Evolutionary conservation across 1,284 basidiomycete genomes (phyloP).

Genomic region (Termitomyces sp.): DNA sequence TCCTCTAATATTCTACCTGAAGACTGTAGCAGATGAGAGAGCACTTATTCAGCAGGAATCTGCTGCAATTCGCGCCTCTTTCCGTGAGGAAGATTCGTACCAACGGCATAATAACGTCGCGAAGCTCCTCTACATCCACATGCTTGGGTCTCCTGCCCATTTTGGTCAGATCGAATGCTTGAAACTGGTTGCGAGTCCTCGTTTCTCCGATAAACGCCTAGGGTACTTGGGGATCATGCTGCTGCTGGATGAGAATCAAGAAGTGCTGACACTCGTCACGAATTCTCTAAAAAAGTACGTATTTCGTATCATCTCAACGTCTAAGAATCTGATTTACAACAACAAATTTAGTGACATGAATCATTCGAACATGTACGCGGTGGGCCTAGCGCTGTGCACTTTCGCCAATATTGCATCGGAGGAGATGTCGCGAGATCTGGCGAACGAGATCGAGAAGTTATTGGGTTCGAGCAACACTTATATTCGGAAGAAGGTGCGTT

Average conservation of each 20-base stretch:
- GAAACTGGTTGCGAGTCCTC: conserved; percentile 96
- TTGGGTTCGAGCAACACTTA: conserved; percentile 98
- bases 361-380: conserved; percentile 98
- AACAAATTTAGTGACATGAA: conserved; percentile 85
- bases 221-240: conserved; percentile 99
- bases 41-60: conserved; percentile 98
- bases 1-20: conserved; percentile 14
- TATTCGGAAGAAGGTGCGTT: conserved; percentile 91
- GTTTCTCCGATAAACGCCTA: conserved; percentile 95
- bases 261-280: conserved; percentile 95
- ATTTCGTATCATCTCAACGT: conserved; percentile 1
- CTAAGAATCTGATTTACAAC: conserved; percentile 4
- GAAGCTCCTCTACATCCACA: conserved; percentile 98
- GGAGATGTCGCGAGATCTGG: conserved; percentile 96
- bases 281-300: conserved; percentile 98
- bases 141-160: conserved; percentile 98
- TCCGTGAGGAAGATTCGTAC: conserved; percentile 94
- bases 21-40: conserved; percentile 99
- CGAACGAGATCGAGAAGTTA: conserved; percentile 96
- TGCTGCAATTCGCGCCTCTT: conserved; percentile 94
- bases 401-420: conserved; percentile 99
- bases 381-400: conserved; percentile 95
- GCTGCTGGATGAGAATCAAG: conserved; percentile 95
- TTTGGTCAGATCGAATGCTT: conserved; percentile 99
- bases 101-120: conserved; percentile 96